Base-by-base conservation (phyloP, 139 green algal genomes). In the Astrephomene gubernaculifera region DNA sequence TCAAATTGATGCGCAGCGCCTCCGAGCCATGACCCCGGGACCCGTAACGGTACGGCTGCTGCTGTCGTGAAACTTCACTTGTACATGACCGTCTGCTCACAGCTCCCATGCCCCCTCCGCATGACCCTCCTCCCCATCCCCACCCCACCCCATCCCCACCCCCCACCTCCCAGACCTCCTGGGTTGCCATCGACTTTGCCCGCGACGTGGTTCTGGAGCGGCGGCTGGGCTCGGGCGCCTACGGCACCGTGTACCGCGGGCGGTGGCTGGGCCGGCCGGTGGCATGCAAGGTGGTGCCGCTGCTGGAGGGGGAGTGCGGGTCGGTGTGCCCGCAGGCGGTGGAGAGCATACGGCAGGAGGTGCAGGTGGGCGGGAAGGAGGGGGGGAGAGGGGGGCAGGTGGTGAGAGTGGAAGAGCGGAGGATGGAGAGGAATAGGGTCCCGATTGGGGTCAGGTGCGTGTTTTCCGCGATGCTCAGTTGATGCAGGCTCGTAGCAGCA, bases 251-350 rank as follows among this genome's bases (percentile, higher is more conserved):
- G 41, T 94, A 90, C 75, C 19, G 54, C 43, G 90, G 24, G 29
- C 19, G 17, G 24, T 90, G 67, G 71, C 81, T 72, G 17, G 88
- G 87, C 1, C 67, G 83, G 29, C 44, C 61, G 0, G 92, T 97
- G 71, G 94, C 94, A 0, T 92, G 94, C 31, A 97, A 97, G 85
- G 76, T 97, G 38, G 90, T 97, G 79, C 89, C 84, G 10, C 71
- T 93, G 38, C 86, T 91, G 81, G 65, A 79, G 7, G 68, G 49
- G 7, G 87, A 86, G 38, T 44, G 63, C 14, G 74, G 52, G 35
- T 64, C 36, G 27, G 83, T 85, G 68, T 79, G 67, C 71, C 25
- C 86, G 10, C 25, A 71, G 41, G 79, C 86, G 1, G 44, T 90
- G 71, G 86, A 90, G 61, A 65, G 43, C 49, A 80, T 90, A 14